Conservation (phyloP, 2,329 filamentous ascomycete species). For the Aspergillus texensis region DNA sequence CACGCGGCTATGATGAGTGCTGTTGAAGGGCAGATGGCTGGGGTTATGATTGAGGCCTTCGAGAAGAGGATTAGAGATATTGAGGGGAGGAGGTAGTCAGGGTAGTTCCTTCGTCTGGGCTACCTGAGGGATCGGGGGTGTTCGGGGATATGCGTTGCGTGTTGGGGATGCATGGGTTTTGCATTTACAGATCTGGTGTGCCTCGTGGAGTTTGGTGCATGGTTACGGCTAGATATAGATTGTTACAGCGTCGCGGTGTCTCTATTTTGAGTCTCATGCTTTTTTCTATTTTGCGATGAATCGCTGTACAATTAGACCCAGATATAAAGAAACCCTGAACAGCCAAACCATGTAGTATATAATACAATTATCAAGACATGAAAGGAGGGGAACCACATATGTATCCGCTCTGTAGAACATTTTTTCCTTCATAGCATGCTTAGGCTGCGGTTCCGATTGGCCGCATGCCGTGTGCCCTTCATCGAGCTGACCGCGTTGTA, state of each 20-base stretch:
- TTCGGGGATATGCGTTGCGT: not conserved
- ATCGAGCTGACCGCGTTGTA: constrained; percentile 37
- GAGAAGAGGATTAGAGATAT: constrained; percentile 73
- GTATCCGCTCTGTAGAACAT: constrained; percentile 8
- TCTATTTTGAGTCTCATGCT: constrained; percentile 8
- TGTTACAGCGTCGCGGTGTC: constrained; percentile 16
- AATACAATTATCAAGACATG: constrained; percentile 30
- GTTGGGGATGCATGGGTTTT: not conserved
- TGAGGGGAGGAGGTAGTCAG: constrained; percentile 32
- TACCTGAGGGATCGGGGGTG: not conserved
- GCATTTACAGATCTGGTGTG: constrained; percentile 1
- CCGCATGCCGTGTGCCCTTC: constrained; percentile 24
- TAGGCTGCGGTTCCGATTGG: constrained; percentile 28
- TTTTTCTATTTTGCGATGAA: constrained; percentile 17
- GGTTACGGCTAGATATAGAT: constrained; percentile 29
- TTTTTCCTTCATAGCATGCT: constrained; percentile 26
- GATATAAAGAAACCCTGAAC: constrained; percentile 17
- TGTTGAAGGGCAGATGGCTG: constrained; percentile 81
- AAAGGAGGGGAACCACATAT: constrained; percentile 6
- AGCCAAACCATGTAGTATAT: constrained; percentile 27
- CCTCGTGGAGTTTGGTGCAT: constrained; percentile 4
- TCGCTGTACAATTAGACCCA: constrained; percentile 26
- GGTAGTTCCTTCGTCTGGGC: not conserved
- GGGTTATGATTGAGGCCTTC: constrained; percentile 90
- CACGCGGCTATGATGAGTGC: constrained; percentile 81